phyloP scores from a whole-genome alignment of 2,329 filamentous ascomycete genomes.

The Trichoderma endophyticum region DNA sequence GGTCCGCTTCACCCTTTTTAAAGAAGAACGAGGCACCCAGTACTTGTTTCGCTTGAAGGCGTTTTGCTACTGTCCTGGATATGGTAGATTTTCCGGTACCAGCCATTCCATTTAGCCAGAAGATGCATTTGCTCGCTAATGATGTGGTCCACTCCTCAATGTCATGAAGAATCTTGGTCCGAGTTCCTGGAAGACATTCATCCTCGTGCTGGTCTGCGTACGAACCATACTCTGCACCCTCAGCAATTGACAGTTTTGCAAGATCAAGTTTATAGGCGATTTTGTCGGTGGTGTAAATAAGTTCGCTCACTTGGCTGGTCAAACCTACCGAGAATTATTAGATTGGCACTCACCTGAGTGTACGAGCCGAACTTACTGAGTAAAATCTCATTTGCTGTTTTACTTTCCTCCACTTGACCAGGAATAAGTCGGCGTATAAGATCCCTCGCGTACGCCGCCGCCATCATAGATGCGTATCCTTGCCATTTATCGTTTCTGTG shows the following conservation, averaged over 20 bases:
- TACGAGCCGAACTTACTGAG: neutral
- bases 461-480: neutral
- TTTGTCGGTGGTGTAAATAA: neutral
- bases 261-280: neutral
- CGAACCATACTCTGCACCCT: neutral
- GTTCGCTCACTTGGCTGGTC: neutral
- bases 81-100: neutral
- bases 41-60: accelerated
- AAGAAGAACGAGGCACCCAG: neutral
- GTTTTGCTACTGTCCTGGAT: neutral
- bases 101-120: neutral
- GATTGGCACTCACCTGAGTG: neutral
- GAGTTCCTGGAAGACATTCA: neutral
- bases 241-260: neutral
- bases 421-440: neutral
- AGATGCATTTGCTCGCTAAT: neutral
- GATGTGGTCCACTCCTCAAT: neutral
- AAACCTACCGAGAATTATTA: neutral
- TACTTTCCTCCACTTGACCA: accelerated
- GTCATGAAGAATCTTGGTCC: neutral
- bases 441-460: neutral
- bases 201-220: neutral
- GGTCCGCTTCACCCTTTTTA: neutral
- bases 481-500: neutral
- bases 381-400: neutral